Evolutionary conservation across 371 early-diverging fungal species (phyloP).

Genomic region (Rhizopus microsporus): DNA sequence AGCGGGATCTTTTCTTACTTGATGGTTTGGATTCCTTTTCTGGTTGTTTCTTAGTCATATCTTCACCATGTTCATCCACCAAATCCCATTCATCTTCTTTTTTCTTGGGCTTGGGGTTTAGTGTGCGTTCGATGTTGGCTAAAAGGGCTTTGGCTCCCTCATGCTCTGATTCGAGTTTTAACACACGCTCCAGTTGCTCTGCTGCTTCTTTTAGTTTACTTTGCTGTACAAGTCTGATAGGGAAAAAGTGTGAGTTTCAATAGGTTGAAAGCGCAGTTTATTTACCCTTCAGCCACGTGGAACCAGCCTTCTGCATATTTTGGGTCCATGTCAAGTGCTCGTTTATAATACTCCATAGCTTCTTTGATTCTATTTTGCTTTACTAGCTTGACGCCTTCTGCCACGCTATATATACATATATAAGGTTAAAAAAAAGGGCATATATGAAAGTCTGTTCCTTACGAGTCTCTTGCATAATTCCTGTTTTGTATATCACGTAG

Average conservation of each 20-base stretch:
- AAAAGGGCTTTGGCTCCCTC: slow-evolving; percentile 34
- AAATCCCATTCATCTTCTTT: slow-evolving; percentile 32
- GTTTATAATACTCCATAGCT: slow-evolving; percentile 46
- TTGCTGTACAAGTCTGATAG: slow-evolving; percentile 34
- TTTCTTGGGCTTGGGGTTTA: slow-evolving; percentile 13
- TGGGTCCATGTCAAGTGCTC: slow-evolving; percentile 54
- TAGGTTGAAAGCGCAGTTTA: neutral
- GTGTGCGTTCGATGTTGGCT: slow-evolving; percentile 27
- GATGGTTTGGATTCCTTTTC: slow-evolving; percentile 1
- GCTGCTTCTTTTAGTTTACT: slow-evolving; percentile 31
- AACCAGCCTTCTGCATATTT: slow-evolving; percentile 54
- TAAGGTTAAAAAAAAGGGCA: neutral
- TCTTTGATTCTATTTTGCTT: slow-evolving; percentile 32
- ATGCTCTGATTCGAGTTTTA: slow-evolving; percentile 37
- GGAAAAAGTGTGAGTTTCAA: neutral
- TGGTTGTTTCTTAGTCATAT: slow-evolving; percentile 1
- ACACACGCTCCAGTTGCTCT: slow-evolving; percentile 35
- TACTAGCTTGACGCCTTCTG: slow-evolving; percentile 39
- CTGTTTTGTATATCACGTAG: slow-evolving; percentile 47
- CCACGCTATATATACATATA: slow-evolving; percentile 27
- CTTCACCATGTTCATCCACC: slow-evolving; percentile 25
- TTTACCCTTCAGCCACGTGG: slow-evolving; percentile 48
- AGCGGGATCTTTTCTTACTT: neutral
- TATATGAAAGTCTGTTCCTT: slow-evolving; percentile 16
- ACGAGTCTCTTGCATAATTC: slow-evolving; percentile 49